Evolutionary conservation across 371 early-diverging fungal species (phyloP).

Genomic region (Mucor piriformis): DNA sequence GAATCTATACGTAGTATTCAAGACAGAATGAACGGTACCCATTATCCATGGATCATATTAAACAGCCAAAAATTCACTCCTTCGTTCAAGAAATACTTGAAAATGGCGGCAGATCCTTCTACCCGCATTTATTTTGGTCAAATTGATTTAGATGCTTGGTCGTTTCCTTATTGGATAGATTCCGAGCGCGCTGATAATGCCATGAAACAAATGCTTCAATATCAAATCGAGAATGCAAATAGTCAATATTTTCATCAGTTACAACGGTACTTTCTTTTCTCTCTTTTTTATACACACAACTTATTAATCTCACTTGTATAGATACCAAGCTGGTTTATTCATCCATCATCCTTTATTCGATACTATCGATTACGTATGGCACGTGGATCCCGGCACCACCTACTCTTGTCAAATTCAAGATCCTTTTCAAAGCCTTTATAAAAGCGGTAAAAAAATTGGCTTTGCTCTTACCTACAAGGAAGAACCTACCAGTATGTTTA

Average conservation of each 20-base stretch:
- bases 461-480: constrained; percentile 79
- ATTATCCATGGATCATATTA: constrained; percentile 58
- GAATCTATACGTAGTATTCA: constrained; percentile 46
- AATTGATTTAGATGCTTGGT: constrained; percentile 46
- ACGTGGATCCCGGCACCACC: constrained; percentile 89
- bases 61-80: constrained; percentile 40
- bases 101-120: constrained; percentile 30
- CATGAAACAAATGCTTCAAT: constrained; percentile 16
- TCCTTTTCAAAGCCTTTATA: constrained; percentile 82
- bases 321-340: constrained; percentile 88
- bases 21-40: constrained; percentile 47
- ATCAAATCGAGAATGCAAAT: constrained; percentile 15
- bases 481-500: constrained; percentile 55
- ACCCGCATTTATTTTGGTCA: constrained; percentile 43
- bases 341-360: constrained; percentile 76
- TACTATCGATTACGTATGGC: constrained; percentile 91
- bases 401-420: constrained; percentile 90
- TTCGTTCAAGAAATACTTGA: constrained; percentile 36
- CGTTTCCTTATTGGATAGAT: constrained; percentile 56
- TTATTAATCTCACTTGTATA: no score
- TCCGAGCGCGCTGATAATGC: constrained; percentile 30
- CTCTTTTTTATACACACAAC: no score
- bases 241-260: constrained; percentile 11
- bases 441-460: constrained; percentile 79
- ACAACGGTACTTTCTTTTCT: no score